Evolutionary conservation across 1,284 basidiomycete species (phyloP).

Genomic region (Ustilago sp.): DNA sequence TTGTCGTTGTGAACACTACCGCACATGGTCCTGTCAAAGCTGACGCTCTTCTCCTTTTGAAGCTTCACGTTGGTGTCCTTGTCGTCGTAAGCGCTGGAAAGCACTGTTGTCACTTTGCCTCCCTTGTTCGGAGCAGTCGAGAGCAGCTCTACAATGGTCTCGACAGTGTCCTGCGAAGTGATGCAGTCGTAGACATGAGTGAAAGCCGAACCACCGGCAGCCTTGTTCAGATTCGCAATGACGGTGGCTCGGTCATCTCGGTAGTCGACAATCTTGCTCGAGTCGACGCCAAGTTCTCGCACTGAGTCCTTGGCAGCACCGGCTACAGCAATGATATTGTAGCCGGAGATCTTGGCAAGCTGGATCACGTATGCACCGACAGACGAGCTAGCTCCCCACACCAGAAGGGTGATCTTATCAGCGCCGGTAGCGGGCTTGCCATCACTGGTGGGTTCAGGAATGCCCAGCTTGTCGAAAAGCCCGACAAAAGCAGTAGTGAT

Average conservation of each 20-base stretch:
- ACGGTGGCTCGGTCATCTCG: constrained; percentile 42
- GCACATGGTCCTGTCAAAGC: constrained; percentile 16
- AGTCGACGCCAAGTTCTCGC: constrained; percentile 13
- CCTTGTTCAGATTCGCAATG: constrained; percentile 42
- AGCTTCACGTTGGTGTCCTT: constrained; percentile 15
- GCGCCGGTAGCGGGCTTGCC: constrained; percentile 24
- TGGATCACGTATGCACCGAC: constrained; percentile 69
- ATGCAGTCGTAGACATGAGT: constrained; percentile 62
- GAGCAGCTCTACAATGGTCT: constrained; percentile 51
- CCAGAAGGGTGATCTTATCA: constrained; percentile 50
- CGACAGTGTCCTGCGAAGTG: constrained; percentile 38
- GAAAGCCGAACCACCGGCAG: constrained; percentile 26
- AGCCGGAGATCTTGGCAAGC: constrained; percentile 65
- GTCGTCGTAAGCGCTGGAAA: constrained; percentile 16
- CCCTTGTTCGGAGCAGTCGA: constrained; percentile 23
- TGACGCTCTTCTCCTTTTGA: constrained; percentile 15
- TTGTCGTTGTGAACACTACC: constrained; percentile 32
- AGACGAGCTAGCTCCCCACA: constrained; percentile 68
- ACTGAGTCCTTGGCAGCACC: constrained; percentile 30
- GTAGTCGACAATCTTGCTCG: constrained; percentile 43
- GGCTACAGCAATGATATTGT: constrained; percentile 67
- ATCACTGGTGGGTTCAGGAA: constrained; percentile 34
- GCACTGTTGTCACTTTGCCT: constrained; percentile 22
- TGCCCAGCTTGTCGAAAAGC: constrained; percentile 58
- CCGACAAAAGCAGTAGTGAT: constrained; percentile 70